phyloP scores from a whole-genome alignment of 108 stramenopile species.

The Bacterosira constricta region DNA sequence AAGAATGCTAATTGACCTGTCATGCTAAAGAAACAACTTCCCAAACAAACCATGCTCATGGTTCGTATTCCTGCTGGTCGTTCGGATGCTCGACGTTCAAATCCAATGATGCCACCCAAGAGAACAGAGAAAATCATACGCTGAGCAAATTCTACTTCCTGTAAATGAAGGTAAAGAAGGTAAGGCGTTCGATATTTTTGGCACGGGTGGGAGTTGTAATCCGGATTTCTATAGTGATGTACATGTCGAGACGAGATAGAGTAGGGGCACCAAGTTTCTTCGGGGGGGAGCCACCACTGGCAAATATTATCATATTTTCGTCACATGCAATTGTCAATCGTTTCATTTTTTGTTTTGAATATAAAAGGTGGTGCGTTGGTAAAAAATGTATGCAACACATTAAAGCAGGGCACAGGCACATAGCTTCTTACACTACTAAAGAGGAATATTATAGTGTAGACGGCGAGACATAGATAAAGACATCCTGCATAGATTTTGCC shows the following conservation, averaged over 20 bases:
- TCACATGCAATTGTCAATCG: background rate
- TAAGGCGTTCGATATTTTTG: constrained; percentile 15
- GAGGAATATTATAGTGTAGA: background rate
- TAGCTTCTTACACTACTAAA: background rate
- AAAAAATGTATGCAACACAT: background rate
- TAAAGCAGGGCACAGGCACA: too few relatives aligned
- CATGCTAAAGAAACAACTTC: constrained; percentile 66
- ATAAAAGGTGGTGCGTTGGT: background rate
- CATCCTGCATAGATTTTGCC: background rate
- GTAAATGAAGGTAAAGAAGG: constrained; percentile 34
- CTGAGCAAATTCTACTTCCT: constrained; percentile 46
- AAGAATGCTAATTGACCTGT: constrained; percentile 54
- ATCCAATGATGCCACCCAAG: constrained; percentile 44
- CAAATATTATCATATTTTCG: background rate
- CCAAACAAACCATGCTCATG: constrained; percentile 64
- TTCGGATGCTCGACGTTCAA: constrained; percentile 55
- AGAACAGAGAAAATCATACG: constrained; percentile 34
- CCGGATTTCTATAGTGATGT: constrained; percentile 36
- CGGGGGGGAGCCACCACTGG: constrained; percentile 12
- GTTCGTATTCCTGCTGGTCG: constrained; percentile 67
- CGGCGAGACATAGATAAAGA: background rate
- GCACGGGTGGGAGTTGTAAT: constrained; percentile 44
- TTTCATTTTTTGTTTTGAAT: background rate
- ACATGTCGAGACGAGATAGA: background rate
- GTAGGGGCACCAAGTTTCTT: constrained; percentile 31